Evolutionary conservation across 2,329 filamentous ascomycete species (phyloP).

Genomic region (Blumeria graminis): DNA sequence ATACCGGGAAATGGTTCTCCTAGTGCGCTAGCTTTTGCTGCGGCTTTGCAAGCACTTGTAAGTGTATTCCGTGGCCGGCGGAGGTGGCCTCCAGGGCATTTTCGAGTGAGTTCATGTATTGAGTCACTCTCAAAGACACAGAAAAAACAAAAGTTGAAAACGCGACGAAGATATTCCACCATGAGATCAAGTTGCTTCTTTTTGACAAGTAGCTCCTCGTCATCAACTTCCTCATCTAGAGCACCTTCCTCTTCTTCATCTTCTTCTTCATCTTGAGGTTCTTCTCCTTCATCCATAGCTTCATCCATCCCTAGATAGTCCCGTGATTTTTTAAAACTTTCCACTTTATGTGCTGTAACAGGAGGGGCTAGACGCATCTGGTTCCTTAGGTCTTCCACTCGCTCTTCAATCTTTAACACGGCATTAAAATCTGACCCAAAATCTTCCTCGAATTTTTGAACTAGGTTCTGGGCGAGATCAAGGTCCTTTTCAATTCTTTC

Average conservation of each 20-base stretch:
- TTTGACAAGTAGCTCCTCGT: constrained; percentile 69
- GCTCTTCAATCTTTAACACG: constrained; percentile 58
- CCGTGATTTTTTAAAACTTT: constrained; percentile 36
- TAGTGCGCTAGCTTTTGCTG: constrained; percentile 60
- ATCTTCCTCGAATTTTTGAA: constrained; percentile 65
- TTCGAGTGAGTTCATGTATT: constrained; percentile 80
- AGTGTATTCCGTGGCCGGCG: constrained; percentile 72
- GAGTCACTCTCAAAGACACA: constrained; percentile 98
- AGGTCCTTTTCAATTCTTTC: constrained; percentile 85
- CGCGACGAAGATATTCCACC: constrained; percentile 86
- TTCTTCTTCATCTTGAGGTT: constrained; percentile 56
- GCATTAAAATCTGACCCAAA: constrained; percentile 58
- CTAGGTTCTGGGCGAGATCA: constrained; percentile 55
- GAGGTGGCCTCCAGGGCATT: constrained; percentile 92
- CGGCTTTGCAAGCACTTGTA: constrained; percentile 58
- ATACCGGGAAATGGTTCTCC: constrained; percentile 68
- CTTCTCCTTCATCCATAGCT: constrained; percentile 35
- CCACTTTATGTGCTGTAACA: constrained; percentile 32
- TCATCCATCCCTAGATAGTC: constrained; percentile 32
- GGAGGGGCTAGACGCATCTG: constrained; percentile 55
- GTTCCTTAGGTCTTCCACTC: constrained; percentile 56
- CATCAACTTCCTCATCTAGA: constrained; percentile 58
- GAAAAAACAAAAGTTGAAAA: constrained; percentile 99
- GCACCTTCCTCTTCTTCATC: constrained; percentile 40
- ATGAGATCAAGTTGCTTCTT: constrained; percentile 94